Evolutionary conservation across 495 filamentous ascomycete species (phyloP), one percentile per base, ranked within the genome.

Genomic region (Annulohypoxylon stygium): DNA sequence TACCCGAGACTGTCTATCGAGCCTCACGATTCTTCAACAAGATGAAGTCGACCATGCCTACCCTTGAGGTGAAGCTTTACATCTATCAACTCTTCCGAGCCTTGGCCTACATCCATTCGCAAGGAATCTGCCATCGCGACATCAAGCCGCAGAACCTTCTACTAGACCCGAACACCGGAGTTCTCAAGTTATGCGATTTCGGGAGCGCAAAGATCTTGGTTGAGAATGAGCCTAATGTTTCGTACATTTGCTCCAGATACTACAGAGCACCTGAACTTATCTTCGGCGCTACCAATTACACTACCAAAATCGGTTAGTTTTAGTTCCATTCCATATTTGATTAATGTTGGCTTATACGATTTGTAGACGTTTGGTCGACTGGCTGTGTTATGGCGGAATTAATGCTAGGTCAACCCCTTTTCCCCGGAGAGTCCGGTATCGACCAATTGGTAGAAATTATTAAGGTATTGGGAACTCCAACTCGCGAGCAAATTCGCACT

Each of bases 21-120:
- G 97, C 96, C n/a, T 98, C 96, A 48, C 89, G 96, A 55, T 98
- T 97, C 83, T 99, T 98, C 88, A 98, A 97, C 86, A 99, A 98
- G 86, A 89, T 98, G 89, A 99, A 99, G 89, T 97, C 96, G 5
- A 98, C 97, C 14, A 99, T 99, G 96, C 96, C 96, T 25, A 97
- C 93, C 80, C 88, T 99, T 60, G 96, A 98, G 81, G 94, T 98
- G 77, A 99, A 99, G 84, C 91, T 99, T 55, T 99, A 98, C 86
- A 98, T 97, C 80, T 99, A 99, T 82, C 96, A 99, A 84, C 91
- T 99, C 33, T 99, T 99, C 88, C 91, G 96, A 68, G 97, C 96
- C 41, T 88, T 99, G 70, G 96, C 96, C 59, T 99, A 98, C 82
- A 99, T 99, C 76, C 96, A 99, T 82, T 99, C 97, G 1, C 96